A percentile compares a stretch with the other conserved stretches of the same genome.
phyloP scores from a whole-genome alignment of 2,329 filamentous ascomycete species.

The Hansfordia pulvinata region DNA sequence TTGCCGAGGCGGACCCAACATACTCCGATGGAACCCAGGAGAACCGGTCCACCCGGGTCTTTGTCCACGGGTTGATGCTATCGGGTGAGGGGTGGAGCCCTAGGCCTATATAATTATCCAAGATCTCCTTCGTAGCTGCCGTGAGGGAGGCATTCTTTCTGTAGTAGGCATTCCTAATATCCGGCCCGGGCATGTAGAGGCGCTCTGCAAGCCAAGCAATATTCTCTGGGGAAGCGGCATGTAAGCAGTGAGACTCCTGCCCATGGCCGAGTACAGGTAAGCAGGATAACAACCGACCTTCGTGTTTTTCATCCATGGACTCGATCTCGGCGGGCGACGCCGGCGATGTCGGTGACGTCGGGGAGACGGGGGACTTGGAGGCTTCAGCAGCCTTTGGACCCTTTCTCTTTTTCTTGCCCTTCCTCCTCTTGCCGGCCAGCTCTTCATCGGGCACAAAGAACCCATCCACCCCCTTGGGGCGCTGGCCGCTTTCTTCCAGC shows the following conservation, averaged over 20 bases:
- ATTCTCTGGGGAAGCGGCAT: slow-evolving; percentile 16
- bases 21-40: slow-evolving; percentile 28
- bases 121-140: slow-evolving; percentile 24
- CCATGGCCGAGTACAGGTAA: not conserved
- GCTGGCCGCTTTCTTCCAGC: slow-evolving; percentile 52
- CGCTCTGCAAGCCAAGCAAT: slow-evolving; percentile 29
- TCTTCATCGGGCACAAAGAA: slow-evolving; percentile 49
- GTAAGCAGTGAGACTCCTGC: not conserved
- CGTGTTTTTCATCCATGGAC: slow-evolving; percentile 4
- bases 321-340: slow-evolving; percentile 4
- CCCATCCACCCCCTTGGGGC: slow-evolving; percentile 66
- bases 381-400: slow-evolving; percentile 4
- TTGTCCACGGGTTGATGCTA: slow-evolving; percentile 16
- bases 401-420: slow-evolving; percentile 19
- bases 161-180: slow-evolving; percentile 26
- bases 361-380: not conserved
- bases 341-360: slow-evolving; percentile 1
- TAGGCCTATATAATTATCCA: slow-evolving; percentile 27
- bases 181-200: slow-evolving; percentile 24
- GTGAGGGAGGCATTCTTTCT: slow-evolving; percentile 23
- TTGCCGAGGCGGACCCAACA: slow-evolving; percentile 26
- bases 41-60: slow-evolving; percentile 19
- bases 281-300: slow-evolving; percentile 8
- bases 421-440: slow-evolving; percentile 10
- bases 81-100: slow-evolving; percentile 19